These are phyloP conservation scores for Physocladia obscura DNA, from an alignment of 192 early-diverging fungal species.

Conservation along the genomic window DNA sequence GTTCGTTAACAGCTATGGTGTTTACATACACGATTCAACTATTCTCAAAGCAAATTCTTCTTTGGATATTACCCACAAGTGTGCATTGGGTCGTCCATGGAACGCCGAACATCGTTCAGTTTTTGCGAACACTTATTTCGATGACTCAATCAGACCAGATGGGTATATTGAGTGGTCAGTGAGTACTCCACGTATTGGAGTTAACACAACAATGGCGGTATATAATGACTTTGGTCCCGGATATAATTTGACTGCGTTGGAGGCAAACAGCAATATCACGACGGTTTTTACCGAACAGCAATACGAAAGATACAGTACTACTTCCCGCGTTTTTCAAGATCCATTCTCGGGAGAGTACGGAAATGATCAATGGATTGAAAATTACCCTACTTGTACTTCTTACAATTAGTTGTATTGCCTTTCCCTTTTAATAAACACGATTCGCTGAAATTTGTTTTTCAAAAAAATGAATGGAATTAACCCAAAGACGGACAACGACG, in stretches of 20 bases:
- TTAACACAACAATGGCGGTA: not conserved
- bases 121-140: not conserved
- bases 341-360: not conserved
- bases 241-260: not conserved
- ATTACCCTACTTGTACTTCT: too few relatives aligned
- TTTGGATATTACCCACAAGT: not conserved
- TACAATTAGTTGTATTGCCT: too few relatives aligned
- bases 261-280: not conserved
- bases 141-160: not conserved
- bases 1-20: not conserved
- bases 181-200: not conserved
- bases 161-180: not conserved
- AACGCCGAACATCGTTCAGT: not conserved
- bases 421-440: too few relatives aligned
- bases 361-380: not conserved
- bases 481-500: not conserved
- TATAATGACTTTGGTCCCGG: not conserved
- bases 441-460: too few relatives aligned
- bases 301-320: not conserved
- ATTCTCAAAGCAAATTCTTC: not conserved
- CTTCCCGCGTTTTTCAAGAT: not conserved
- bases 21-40: not conserved
- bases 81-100: not conserved
- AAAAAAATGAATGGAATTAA: conserved; percentile 29
- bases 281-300: not conserved